Evolutionary conservation across 1,284 basidiomycete genomes (phyloP).

Genomic region (Blastosporella zonata): DNA sequence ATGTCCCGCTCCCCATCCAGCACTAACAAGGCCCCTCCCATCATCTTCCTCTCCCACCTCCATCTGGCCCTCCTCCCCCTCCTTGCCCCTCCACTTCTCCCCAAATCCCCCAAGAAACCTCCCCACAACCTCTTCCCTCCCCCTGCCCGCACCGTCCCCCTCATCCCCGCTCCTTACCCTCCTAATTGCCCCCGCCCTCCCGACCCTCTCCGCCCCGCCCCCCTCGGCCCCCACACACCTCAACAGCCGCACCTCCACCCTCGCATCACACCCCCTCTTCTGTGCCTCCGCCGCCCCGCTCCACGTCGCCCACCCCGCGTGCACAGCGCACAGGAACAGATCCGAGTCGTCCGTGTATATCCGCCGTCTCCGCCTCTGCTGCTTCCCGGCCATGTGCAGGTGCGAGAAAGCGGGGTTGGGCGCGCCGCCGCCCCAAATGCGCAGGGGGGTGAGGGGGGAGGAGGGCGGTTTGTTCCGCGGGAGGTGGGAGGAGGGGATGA

Average conservation of each 20-base stretch:
- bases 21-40: conserved; percentile 59
- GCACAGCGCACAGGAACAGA: conserved; percentile 70
- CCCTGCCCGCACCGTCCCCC: conserved; percentile 22
- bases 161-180: conserved; percentile 42
- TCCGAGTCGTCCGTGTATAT: conserved; percentile 77
- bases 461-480: conserved; percentile 27
- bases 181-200: conserved; percentile 17
- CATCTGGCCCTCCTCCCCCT: conserved; percentile 22
- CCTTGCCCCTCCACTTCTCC: conserved; percentile 27
- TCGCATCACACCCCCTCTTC: conserved; percentile 50
- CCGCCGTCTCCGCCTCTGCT: conserved; percentile 30
- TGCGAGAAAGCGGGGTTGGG: conserved; percentile 21
- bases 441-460: conserved; percentile 34
- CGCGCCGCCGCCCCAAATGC: conserved; percentile 68
- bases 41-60: conserved; percentile 54
- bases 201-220: conserved; percentile 21
- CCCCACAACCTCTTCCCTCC: conserved; percentile 44
- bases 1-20: conserved; percentile 71
- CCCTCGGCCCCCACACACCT: conserved; percentile 40
- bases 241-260: conserved; percentile 49
- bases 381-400: neutral
- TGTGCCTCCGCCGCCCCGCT: conserved; percentile 49
- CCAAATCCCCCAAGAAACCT: conserved; percentile 51
- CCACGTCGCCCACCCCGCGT: conserved; percentile 65
- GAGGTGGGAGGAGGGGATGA: conserved; percentile 58